phyloP scores from a whole-genome alignment of 2,329 filamentous ascomycete species.

The Fusarium illudens region DNA sequence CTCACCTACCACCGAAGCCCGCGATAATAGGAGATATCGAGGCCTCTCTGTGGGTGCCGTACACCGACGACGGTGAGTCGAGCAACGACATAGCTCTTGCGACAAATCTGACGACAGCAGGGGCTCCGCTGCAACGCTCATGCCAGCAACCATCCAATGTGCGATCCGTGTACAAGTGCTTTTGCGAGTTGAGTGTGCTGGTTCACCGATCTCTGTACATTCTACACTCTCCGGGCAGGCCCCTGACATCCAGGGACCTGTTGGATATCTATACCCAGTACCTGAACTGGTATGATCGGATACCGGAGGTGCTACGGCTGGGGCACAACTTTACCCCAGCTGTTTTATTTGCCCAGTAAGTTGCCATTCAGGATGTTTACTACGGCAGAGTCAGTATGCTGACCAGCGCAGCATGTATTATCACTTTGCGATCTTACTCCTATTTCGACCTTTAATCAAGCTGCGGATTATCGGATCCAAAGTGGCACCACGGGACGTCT shows the following conservation, averaged over 20 bases:
- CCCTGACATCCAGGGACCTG: slow-evolving; percentile 70
- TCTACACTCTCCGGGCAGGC: slow-evolving; percentile 74
- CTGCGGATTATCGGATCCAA: slow-evolving; percentile 69
- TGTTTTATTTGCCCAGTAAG: slow-evolving; percentile 78
- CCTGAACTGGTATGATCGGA: slow-evolving; percentile 73
- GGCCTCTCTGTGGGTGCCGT: slow-evolving; percentile 67
- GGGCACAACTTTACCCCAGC: slow-evolving; percentile 77
- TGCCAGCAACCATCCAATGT: slow-evolving; percentile 73
- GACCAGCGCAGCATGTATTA: slow-evolving; percentile 68
- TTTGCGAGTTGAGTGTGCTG: slow-evolving; percentile 77
- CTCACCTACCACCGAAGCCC: slow-evolving; percentile 66
- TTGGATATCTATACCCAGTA: slow-evolving; percentile 73
- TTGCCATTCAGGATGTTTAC: neutral
- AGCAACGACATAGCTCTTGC: neutral
- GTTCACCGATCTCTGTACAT: slow-evolving; percentile 76
- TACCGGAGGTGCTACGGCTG: slow-evolving; percentile 70
- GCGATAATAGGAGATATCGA: slow-evolving; percentile 68
- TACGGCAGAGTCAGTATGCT: neutral
- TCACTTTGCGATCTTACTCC: slow-evolving; percentile 73
- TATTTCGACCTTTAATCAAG: slow-evolving; percentile 78
- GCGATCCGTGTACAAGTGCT: slow-evolving; percentile 72
- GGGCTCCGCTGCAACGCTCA: slow-evolving; percentile 61
- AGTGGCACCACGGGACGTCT: slow-evolving; percentile 71
- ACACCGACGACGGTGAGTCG: slow-evolving; percentile 63
- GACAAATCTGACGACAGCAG: slow-evolving; percentile 44